Evolutionary conservation across 768 basidiomycete species (phyloP), one percentile per base, ranked within the genome.

Genomic region (Hericium erinaceus): DNA sequence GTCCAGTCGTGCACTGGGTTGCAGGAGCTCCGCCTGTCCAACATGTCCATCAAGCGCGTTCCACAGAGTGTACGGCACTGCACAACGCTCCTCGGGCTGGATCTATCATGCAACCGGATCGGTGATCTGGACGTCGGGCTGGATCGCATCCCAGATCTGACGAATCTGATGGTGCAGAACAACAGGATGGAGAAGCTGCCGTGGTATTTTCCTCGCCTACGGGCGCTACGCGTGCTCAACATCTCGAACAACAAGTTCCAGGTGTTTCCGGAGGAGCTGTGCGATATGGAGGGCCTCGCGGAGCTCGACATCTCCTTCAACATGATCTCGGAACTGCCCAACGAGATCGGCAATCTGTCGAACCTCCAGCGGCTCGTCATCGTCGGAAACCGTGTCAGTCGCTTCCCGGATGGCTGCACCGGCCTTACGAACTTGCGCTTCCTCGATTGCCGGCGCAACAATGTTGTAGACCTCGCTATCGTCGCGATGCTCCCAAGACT

Each of bases 231-330:
- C 52, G 81, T 82, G 24, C 80, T 98, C 61, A 95, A 97, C 72
- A 87, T 98, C 58, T 95, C 94, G 55, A 98, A 98, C 72, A 99
- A 98, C 77, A 91, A 92, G 68, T 93, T 98, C 69, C 79, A 79
- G 28, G 66, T 65, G 7, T 77, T 98, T 53, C 95, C 95, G 0
- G 62, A 74, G 0, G 88, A 88, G 39, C 80, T 99, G 26, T 84
- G 81, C 68, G 75, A 85, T 59, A 81, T 98, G 66, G 70, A 75
- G 4, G 78, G 73, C n/a, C 80, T 99, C 18, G 74, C 79, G 39
- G 91, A 95, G 64, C 83, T 99, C 18, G 95, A 98, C 65, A 77
- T 97, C 40, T 98, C 97, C 0, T 98, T 98, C 77, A 99, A 99
- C 74, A 82, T 79, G 69, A 84, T 98, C 58, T 77, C 80, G 0